phyloP scores from a whole-genome alignment of 345 rosid genomes.

The Ceriops zippeliana region DNA sequence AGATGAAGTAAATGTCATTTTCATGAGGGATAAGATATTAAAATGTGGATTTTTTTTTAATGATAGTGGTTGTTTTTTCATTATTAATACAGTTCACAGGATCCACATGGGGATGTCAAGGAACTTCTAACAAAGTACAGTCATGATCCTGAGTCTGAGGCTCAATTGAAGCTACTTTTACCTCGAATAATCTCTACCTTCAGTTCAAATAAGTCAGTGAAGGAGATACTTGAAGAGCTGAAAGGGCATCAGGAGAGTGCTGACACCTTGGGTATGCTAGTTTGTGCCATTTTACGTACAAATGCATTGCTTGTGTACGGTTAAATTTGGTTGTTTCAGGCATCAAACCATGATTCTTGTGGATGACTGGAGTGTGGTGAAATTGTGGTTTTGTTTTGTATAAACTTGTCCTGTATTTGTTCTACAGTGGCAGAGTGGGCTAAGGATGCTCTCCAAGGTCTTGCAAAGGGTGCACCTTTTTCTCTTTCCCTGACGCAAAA shows the following conservation, averaged over 20 bases:
- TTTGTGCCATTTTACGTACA: not conserved
- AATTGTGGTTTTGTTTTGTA: not conserved
- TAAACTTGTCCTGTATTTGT: not conserved
- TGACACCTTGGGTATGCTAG: constrained; percentile 53
- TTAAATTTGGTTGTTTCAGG: not conserved
- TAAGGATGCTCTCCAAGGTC: constrained; percentile 73
- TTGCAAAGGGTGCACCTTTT: constrained; percentile 84
- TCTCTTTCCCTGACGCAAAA: constrained; percentile 74
- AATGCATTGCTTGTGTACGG: not conserved
- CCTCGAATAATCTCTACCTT: constrained; percentile 73
- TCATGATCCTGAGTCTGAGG: constrained; percentile 53
- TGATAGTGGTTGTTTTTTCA: not conserved
- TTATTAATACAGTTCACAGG: constrained; percentile 54
- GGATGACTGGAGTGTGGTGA: constrained; percentile 1
- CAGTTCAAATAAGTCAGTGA: constrained; percentile 51
- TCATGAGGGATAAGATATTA: not conserved
- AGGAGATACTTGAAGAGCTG: constrained; percentile 64
- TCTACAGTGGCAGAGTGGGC: constrained; percentile 76
- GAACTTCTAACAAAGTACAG: constrained; percentile 54
- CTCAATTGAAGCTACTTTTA: constrained; percentile 55
- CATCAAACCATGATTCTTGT: not conserved
- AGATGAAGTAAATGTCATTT: not conserved
- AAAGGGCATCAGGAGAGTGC: constrained; percentile 55
- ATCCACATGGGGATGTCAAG: constrained; percentile 55
- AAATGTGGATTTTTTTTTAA: not conserved